Percentiles rank a stretch among this genome's conserved stretches.
Evolutionary conservation across 1,139 yeast species (phyloP).

Genomic region (Zygoascus sp.): DNA sequence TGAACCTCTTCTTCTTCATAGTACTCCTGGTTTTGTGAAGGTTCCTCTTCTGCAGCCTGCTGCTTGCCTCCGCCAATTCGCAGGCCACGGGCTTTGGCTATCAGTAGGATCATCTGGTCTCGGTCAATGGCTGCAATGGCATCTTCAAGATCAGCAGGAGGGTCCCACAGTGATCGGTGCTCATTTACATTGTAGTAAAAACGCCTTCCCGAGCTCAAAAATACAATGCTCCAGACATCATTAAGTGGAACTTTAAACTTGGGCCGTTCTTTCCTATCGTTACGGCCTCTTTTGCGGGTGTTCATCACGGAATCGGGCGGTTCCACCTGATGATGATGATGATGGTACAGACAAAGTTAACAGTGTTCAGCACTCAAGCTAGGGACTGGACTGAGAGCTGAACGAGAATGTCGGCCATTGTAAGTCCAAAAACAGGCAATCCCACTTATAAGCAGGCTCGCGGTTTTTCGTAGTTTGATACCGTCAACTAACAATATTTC

Average conservation of each 20-base stretch:
- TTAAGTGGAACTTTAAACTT: constrained; percentile 22
- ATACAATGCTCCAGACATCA: constrained; percentile 41
- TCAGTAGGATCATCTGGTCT: constrained; percentile 36
- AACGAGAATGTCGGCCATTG: too few relatives aligned
- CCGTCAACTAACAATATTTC: too few relatives aligned
- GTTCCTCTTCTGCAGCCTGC: constrained; percentile 12
- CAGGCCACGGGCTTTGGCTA: constrained; percentile 48
- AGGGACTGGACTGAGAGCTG: too few relatives aligned
- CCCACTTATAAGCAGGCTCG: too few relatives aligned
- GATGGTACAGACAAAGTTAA: too few relatives aligned
- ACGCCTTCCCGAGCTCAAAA: constrained; percentile 43
- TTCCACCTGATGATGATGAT: background rate
- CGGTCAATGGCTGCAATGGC: constrained; percentile 35
- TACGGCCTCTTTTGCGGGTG: background rate
- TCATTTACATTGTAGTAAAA: constrained; percentile 40
- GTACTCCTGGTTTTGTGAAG: constrained; percentile 13
- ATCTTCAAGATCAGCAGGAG: constrained; percentile 32
- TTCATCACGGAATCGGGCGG: background rate
- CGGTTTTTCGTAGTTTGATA: too few relatives aligned
- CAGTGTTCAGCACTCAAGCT: too few relatives aligned
- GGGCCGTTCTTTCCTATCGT: constrained; percentile 18
- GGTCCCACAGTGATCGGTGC: constrained; percentile 37
- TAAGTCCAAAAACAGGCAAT: too few relatives aligned
- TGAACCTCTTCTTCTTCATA: constrained; percentile 8
- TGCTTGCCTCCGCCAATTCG: constrained; percentile 20